A percentile compares a stretch with the other conserved stretches of the same genome.
phyloP scores from a whole-genome alignment of 306 rosid genomes.

The Chamaecrista fasciculata region DNA sequence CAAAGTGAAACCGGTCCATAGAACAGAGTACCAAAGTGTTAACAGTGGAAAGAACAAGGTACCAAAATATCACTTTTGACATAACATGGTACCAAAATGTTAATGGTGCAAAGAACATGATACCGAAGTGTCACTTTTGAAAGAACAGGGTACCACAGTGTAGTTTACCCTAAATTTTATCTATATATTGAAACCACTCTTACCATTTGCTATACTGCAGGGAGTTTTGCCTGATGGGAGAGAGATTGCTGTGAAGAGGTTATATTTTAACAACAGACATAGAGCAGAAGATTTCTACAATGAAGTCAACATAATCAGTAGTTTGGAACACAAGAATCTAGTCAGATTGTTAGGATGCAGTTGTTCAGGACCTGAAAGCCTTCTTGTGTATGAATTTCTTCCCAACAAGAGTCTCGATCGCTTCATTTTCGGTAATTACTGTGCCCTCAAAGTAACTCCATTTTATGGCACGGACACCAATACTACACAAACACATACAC shows the following conservation, averaged over 20 bases:
- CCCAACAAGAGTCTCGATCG: constrained; percentile 84
- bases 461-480: no score
- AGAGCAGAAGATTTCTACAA: constrained; percentile 86
- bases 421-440: constrained; percentile 70
- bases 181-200: constrained; percentile 3
- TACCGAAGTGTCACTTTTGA: no score
- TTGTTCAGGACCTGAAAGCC: constrained; percentile 93
- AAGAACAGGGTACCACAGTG: no score
- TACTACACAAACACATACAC: no score
- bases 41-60: no score
- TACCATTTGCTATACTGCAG: constrained; percentile 33
- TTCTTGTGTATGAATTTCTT: constrained; percentile 78
- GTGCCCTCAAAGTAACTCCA: constrained; percentile 5
- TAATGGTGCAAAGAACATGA: no score
- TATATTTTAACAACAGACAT: constrained; percentile 78
- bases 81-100: no score
- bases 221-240: constrained; percentile 77
- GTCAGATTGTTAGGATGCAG: constrained; percentile 88
- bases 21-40: no score
- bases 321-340: constrained; percentile 80
- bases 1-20: no score
- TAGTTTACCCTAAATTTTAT: no score
- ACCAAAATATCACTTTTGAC: no score
- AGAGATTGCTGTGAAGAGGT: constrained; percentile 91
- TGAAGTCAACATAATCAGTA: constrained; percentile 82